phyloP scores from a whole-genome alignment of 2,329 filamentous ascomycete species.

The Microsporum audouinii region DNA sequence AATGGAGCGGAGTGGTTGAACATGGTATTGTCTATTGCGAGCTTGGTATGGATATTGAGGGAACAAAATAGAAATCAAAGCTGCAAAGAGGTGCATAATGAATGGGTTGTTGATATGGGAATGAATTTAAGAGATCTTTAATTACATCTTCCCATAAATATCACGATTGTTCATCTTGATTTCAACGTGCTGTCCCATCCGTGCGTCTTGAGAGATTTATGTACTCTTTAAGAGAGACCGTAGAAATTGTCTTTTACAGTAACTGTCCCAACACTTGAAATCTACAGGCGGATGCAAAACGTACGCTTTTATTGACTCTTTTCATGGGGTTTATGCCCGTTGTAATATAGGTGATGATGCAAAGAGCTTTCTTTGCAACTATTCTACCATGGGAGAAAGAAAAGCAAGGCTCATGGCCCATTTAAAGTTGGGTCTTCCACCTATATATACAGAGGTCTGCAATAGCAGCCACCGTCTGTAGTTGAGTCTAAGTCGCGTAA shows the following conservation, averaged over 20 bases:
- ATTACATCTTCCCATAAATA: not conserved
- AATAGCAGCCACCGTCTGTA: not conserved
- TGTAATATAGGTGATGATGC: not conserved
- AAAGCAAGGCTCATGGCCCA: not conserved
- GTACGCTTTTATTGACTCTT: not conserved
- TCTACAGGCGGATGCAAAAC: not conserved
- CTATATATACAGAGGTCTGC: not conserved
- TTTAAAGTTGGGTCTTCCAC: not conserved
- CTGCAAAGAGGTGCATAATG: not conserved
- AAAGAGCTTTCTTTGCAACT: not conserved
- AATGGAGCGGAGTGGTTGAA: not conserved
- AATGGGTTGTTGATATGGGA: slow-evolving; percentile 2
- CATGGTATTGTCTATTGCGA: slow-evolving; percentile 1
- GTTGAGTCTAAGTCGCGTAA: not conserved
- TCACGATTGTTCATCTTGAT: not conserved
- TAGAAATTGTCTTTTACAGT: not conserved
- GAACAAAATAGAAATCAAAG: slow-evolving; percentile 1
- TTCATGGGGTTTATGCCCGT: not conserved
- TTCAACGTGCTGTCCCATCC: not conserved
- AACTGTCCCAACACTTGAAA: not conserved
- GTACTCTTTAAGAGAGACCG: not conserved
- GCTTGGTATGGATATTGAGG: not conserved
- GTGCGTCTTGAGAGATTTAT: not conserved
- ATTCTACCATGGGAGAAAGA: not conserved
- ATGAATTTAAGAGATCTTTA: not conserved